These are phyloP conservation scores for Chlorophyllum brunneum DNA, from an alignment of 768 basidiomycete species.

Conservation along the genomic window DNA sequence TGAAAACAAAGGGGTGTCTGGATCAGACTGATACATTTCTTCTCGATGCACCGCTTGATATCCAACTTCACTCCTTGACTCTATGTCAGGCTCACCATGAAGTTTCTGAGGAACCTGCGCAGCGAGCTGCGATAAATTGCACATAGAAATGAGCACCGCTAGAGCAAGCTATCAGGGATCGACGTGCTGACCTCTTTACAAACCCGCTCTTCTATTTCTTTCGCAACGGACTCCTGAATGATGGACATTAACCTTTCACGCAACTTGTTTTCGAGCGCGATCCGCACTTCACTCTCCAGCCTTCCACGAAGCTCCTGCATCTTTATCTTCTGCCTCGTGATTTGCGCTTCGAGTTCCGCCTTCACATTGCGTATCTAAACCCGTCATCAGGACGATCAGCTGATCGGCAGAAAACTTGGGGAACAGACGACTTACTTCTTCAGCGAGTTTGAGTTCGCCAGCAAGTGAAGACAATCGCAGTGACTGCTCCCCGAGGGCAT, in stretches of 20 bases:
- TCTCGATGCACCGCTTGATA: constrained; percentile 43
- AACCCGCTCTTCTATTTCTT: constrained; percentile 38
- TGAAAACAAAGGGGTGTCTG: constrained; percentile 7
- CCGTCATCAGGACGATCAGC: neutral
- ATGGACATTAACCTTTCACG: constrained; percentile 29
- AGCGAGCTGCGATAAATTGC: constrained; percentile 29
- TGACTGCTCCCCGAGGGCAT: constrained; percentile 42
- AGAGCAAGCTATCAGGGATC: neutral
- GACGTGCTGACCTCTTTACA: constrained; percentile 32
- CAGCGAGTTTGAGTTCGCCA: constrained; percentile 38
- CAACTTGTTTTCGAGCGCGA: constrained; percentile 37
- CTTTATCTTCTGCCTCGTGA: constrained; percentile 32
- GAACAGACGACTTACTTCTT: constrained; percentile 34
- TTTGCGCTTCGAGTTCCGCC: constrained; percentile 33
- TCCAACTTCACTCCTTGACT: constrained; percentile 39
- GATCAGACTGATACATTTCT: constrained; percentile 7
- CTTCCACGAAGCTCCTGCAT: constrained; percentile 30
- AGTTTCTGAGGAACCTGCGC: constrained; percentile 40
- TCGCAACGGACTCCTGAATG: constrained; percentile 31
- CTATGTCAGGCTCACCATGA: constrained; percentile 34
- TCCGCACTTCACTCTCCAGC: constrained; percentile 37
- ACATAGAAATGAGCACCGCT: neutral
- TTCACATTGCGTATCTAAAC: constrained; percentile 38
- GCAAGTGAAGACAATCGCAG: constrained; percentile 39
- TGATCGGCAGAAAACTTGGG: neutral